Percentiles rank a stretch among this genome's conserved stretches.
Conservation (phyloP, 2,329 filamentous ascomycete genomes). For the Claviceps fusiformis region DNA sequence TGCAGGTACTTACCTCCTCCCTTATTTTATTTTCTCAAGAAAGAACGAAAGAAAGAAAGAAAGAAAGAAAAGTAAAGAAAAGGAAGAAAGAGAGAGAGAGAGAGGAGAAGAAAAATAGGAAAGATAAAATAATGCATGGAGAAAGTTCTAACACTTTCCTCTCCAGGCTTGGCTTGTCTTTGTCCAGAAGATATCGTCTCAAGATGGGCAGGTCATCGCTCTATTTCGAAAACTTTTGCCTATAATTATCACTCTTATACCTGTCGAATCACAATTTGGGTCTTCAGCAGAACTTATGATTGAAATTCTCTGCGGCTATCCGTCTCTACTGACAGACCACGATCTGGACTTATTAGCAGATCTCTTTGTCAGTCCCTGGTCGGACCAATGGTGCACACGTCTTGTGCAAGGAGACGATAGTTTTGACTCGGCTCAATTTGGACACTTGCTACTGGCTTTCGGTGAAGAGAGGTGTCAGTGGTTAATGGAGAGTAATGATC, state of each 20-base stretch:
- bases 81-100: too few relatives aligned
- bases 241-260: conserved; percentile 46
- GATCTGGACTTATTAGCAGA: conserved; percentile 44
- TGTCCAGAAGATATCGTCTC: conserved; percentile 48
- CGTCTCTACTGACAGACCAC: conserved; percentile 43
- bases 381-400: conserved; percentile 37
- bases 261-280: conserved; percentile 43
- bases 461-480: conserved; percentile 51
- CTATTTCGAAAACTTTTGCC: conserved; percentile 47
- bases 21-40: too few relatives aligned
- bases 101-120: neutral
- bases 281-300: conserved; percentile 49
- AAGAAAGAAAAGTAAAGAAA: neutral
- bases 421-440: conserved; percentile 52
- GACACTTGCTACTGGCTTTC: conserved; percentile 53
- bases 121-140: neutral
- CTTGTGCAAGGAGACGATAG: conserved; percentile 48
- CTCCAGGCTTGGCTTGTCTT: conserved; percentile 59
- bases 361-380: conserved; percentile 49
- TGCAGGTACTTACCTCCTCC: conserved; percentile 33
- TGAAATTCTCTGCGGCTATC: conserved; percentile 52
- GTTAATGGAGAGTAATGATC: conserved; percentile 38
- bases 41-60: neutral
- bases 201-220: conserved; percentile 41
- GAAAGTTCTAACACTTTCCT: neutral